Evolutionary conservation across 1,139 yeast species (phyloP), one percentile per base, ranked within the genome.

Genomic region (Geotrichum australiense): DNA sequence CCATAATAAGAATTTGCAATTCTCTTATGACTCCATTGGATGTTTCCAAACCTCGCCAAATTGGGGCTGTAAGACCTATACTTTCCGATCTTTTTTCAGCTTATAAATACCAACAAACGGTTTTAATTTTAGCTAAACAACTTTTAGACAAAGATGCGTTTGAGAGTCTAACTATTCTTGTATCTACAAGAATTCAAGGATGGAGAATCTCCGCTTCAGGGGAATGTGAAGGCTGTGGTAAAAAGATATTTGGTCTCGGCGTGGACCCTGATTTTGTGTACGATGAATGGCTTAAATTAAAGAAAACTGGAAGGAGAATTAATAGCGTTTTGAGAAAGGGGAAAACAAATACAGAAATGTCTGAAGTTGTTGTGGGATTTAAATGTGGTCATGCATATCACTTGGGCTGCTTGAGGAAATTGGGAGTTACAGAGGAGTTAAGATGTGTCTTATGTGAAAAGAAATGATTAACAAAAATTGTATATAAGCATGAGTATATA

Each of bases 171-270:
- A 56, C 65, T 16, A 48, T 57, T 2, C 57, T 78, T 2, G 64
- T 68, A 8, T 50, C 55, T 1, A 66, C 68, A 35, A 66, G 71
- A 18, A 50, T 68, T 1, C 57, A 61, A 40, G 94, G 94, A 0
- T 79, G 89, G 84, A 63, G 75, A 1, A 71, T 78, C 1, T 58
- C 63, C 3, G 62, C 60, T 22, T 62, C 68, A 15, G 69, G 72
- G 39, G 70, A 66, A 37, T 85, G 95, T 59, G 79, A 81, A 40
- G 74, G 80, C 0, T 85, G 95, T 58, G 84, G 82, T 2, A 75
- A 74, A 49, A 62, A 63, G 24, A 61, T 84, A 29, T 76, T 83
- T 73, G 94, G 94, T 0, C 56, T 72, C 0, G 74, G 73, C 0
- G 62, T 78, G 2, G 63, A 68, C 28, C 65, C 69, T 2, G 62